phyloP scores from a whole-genome alignment of 768 basidiomycete genomes.

The Dentipellis fragilis region DNA sequence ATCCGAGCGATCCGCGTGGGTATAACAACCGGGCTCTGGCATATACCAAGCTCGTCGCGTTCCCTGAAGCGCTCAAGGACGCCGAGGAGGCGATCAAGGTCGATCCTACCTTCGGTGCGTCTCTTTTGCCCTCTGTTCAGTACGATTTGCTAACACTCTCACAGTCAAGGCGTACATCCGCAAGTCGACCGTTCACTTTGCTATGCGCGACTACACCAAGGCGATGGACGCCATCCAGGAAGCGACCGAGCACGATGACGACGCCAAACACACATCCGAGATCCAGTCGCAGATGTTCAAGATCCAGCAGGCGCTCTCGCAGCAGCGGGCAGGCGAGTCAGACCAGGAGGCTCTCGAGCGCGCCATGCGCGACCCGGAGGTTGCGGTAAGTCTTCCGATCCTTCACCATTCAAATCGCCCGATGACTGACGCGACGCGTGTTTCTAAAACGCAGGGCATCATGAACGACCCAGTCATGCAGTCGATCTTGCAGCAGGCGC shows the following conservation, averaged over 20 bases:
- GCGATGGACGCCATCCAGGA: slow-evolving; percentile 77
- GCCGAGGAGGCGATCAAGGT: slow-evolving; percentile 87
- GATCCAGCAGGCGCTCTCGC: slow-evolving; percentile 67
- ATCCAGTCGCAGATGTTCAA: slow-evolving; percentile 76
- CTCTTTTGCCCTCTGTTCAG: background rate
- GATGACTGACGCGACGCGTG: background rate
- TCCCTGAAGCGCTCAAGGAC: slow-evolving; percentile 95
- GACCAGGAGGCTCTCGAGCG: slow-evolving; percentile 89
- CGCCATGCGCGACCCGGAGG: slow-evolving; percentile 96
- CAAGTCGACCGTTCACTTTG: slow-evolving; percentile 74
- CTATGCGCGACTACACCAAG: slow-evolving; percentile 87
- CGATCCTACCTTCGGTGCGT: slow-evolving; percentile 75
- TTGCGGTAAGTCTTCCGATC: slow-evolving; percentile 57
- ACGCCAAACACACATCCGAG: slow-evolving; percentile 72
- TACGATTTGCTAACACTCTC: background rate
- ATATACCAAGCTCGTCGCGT: slow-evolving; percentile 87
- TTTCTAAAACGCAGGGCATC: slow-evolving; percentile 40
- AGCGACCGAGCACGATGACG: slow-evolving; percentile 70
- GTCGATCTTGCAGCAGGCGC: slow-evolving; percentile 89
- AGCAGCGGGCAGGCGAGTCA: slow-evolving; percentile 72
- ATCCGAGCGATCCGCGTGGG: slow-evolving; percentile 79
- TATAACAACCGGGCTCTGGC: slow-evolving; percentile 99
- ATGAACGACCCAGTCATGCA: slow-evolving; percentile 93
- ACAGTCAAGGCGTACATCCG: slow-evolving; percentile 93
- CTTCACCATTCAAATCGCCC: background rate